Percentiles rank a stretch among this genome's conserved stretches.
phyloP scores from a whole-genome alignment of 2,329 filamentous ascomycete species.

The Calonectria crousiana region DNA sequence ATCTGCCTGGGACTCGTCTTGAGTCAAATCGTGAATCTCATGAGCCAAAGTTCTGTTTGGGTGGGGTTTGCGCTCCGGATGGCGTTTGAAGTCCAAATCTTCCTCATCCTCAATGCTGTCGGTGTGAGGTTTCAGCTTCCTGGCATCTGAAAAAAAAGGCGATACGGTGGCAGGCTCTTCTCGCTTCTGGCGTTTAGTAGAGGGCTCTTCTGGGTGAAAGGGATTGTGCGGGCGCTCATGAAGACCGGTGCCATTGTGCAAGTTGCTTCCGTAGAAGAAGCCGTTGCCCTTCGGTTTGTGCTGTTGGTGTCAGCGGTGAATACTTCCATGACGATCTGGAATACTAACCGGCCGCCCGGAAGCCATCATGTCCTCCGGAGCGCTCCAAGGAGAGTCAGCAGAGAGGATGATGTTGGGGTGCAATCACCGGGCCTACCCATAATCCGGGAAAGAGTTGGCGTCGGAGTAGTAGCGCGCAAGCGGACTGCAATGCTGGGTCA shows the following conservation, averaged over 20 bases:
- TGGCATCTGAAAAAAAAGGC: slow-evolving; percentile 2
- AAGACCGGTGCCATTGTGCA: background rate
- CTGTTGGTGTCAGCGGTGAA: slow-evolving; percentile 25
- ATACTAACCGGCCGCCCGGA: slow-evolving; percentile 41
- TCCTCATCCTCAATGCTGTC: slow-evolving; percentile 30
- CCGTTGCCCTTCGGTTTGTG: slow-evolving; percentile 40
- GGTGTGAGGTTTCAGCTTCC: background rate
- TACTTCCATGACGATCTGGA: background rate
- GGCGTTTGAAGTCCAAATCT: background rate
- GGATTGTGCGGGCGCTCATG: background rate
- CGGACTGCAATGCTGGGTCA: slow-evolving; percentile 42
- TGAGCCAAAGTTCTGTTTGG: background rate
- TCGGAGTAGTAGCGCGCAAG: slow-evolving; percentile 51
- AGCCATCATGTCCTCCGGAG: slow-evolving; percentile 38
- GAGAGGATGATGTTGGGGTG: slow-evolving; percentile 20
- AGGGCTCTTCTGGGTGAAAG: slow-evolving; percentile 18
- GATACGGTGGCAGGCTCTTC: background rate
- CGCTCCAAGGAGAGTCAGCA: slow-evolving; percentile 42
- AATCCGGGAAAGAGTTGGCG: slow-evolving; percentile 56
- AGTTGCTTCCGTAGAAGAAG: slow-evolving; percentile 31
- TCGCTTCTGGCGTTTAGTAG: slow-evolving; percentile 41
- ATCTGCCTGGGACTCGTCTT: slow-evolving; percentile 36
- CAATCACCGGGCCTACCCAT: slow-evolving; percentile 50
- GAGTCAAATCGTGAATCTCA: slow-evolving; percentile 32
- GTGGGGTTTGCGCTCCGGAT: background rate